Base-by-base conservation (phyloP, 768 basidiomycete species). In the Collybia sp. region DNA sequence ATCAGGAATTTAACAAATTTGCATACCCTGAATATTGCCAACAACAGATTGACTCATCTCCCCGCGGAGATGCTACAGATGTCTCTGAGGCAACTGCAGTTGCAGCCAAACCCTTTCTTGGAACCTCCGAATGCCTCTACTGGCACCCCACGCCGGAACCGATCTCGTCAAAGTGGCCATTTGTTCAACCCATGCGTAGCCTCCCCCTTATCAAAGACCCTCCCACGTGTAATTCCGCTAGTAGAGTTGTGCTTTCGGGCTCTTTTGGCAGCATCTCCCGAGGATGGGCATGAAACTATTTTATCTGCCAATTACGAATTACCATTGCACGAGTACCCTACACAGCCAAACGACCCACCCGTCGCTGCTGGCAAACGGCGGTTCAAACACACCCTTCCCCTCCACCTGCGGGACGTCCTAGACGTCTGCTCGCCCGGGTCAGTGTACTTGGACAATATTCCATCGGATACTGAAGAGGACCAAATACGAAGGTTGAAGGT, bases 51-150 rank as follows among this genome's bases (percentile, higher is more conserved):
- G 2, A 54, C 58, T 45, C 84, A 75, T 58, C 60, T 89, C 0
- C 87, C 87, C 12, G 73, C 80, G 6, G 85, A 88, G 56, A 73
- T 88, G 57, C 59, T 73, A n/a, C 57, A 63, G 25, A 79, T 86
- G 76, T 67, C 58, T n/a, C 65, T 87, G 1, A 56, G 57, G 15
- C 66, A 58, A 8, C 63, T 88, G 5, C 51, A 57, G 15, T 56
- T 87, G 2, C 59, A 76, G 33, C 81, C 79, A 0, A 89, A 90
- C 51, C 84, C 76, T 0, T 88, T 85, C 61, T 49, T 78, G 5
- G 47, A 52, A 31, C 67, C 61, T 17, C 50, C 32, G 25, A 25
- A 25, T 8, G 8, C 25, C 4, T 25, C 25, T 25, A 8, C 25
- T 25, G 8, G 25, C 25, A 25, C 25, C 25, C 25, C 25, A 25